phyloP scores from a whole-genome alignment of 169 alveolate genomes.

The Theileria orientalis region DNA sequence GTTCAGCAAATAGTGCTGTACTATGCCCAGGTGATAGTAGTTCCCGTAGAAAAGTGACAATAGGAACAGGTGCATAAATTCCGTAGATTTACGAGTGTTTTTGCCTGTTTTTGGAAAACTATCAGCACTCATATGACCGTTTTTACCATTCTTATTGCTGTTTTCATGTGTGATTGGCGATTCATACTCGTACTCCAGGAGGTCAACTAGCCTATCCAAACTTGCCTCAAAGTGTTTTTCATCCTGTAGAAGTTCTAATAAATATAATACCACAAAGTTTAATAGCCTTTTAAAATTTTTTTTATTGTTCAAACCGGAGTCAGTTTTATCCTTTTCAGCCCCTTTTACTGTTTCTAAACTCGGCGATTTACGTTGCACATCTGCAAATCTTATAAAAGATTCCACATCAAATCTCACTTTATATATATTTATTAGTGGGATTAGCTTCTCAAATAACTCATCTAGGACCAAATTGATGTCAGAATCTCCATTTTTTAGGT shows the following conservation, averaged over 20 bases:
- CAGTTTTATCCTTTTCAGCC: background rate
- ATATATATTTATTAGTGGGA: background rate
- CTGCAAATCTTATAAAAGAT: background rate
- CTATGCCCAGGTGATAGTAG: conserved; percentile 2
- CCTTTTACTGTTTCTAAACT: background rate
- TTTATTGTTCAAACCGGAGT: background rate
- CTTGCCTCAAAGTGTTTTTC: conserved; percentile 1
- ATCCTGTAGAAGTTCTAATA: background rate
- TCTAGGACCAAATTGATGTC: background rate
- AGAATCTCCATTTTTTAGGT: background rate
- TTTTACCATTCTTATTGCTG: background rate
- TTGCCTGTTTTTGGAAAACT: background rate
- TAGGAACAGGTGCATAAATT: background rate
- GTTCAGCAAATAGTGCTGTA: conserved; percentile 11
- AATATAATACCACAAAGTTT: background rate
- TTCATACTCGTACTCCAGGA: background rate
- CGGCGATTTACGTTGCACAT: background rate
- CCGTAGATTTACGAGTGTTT: background rate
- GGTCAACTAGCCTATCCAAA: conserved; percentile 10
- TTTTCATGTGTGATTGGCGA: too few species aligned
- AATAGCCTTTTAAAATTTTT: background rate
- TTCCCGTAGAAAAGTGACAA: background rate
- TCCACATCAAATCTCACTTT: conserved; percentile 10
- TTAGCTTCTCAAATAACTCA: background rate
- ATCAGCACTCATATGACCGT: background rate